phyloP scores from a whole-genome alignment of 441 rosid genomes.

The Populus hybrid region DNA sequence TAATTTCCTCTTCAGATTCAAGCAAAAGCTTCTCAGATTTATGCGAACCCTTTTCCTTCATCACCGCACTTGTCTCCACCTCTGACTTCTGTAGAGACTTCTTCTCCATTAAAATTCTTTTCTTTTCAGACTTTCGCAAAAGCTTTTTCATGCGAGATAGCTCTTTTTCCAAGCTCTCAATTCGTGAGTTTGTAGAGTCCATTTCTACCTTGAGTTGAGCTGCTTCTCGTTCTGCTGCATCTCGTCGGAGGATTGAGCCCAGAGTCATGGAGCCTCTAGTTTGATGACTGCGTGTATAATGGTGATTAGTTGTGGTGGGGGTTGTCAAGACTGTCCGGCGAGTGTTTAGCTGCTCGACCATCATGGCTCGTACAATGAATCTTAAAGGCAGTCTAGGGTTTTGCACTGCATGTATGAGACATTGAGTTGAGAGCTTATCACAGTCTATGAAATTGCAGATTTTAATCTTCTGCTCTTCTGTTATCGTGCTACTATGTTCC shows the following conservation, averaged over 20 bases:
- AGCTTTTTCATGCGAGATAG: constrained; percentile 54
- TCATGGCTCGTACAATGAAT: constrained; percentile 79
- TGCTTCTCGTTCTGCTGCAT: constrained; percentile 51
- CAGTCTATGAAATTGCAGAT: constrained; percentile 73
- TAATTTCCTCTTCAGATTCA: not conserved
- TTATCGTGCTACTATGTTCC: constrained; percentile 47
- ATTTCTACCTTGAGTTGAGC: constrained; percentile 61
- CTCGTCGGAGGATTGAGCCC: constrained; percentile 62
- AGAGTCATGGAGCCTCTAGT: constrained; percentile 36
- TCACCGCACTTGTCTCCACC: not conserved
- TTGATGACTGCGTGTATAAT: not conserved
- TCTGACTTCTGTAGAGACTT: not conserved
- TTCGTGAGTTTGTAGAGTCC: constrained; percentile 63
- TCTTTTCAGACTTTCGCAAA: constrained; percentile 30
- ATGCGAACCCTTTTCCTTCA: not conserved
- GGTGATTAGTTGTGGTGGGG: not conserved
- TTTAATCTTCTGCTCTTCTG: constrained; percentile 58
- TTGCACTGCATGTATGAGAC: constrained; percentile 70
- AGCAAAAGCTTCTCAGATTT: not conserved
- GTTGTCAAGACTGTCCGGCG: constrained; percentile 52
- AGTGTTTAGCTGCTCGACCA: constrained; percentile 72
- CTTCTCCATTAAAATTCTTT: constrained; percentile 18
- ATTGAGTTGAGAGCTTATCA: constrained; percentile 57
- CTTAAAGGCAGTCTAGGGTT: constrained; percentile 76
- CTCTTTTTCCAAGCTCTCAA: constrained; percentile 65